Base-by-base conservation (phyloP, 106 monocot genomes). In the Platanthera guangdongensis region DNA sequence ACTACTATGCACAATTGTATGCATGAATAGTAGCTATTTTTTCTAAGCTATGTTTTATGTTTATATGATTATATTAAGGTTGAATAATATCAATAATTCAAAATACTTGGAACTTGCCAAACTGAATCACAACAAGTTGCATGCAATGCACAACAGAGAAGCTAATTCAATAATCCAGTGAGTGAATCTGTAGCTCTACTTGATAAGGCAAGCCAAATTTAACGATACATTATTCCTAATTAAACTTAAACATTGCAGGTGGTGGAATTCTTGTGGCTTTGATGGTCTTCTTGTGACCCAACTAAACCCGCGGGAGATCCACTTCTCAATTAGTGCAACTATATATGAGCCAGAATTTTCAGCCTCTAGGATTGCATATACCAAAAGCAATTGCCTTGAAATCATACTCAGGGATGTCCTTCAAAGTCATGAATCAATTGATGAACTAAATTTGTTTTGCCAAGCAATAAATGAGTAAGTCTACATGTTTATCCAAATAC, bases 21-120 rank as follows among this genome's bases (percentile, higher is more conserved):
- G n/a, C 53, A 53, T 53, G 8, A 2, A 8, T 53, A 10, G 53
- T 53, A 0, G 14, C 30, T 12, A 12, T 2, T 7, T 39, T 15
- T 1, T 4, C 52, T 5, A 57, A 46, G 11, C 12, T 5, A 22
- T 47, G 30, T 57, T 2, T 7, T 14, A 0, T 11, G 7, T 49
- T 22, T 8, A 9, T 21, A 21, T 3, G 32, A 18, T 49, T 53
- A 76, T 18, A 51, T 74, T 57, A 49, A 82, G 82, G 78, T 74
- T 78, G 78, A 74, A 74, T n/a, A 78, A 78, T 78, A 72, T 82
- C 2, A 82, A 82, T 64, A 77, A 78, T 57, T 72, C 82, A 22
- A 82, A 68, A 53, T 78, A 82, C 53, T 21, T 82, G 63, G 73
- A 82, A 65, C 82, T 82, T 28, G 82, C 78, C 28, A 82, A 82